phyloP scores from a whole-genome alignment of 768 basidiomycete species.

The Rhodotorula sphaerocarpa region DNA sequence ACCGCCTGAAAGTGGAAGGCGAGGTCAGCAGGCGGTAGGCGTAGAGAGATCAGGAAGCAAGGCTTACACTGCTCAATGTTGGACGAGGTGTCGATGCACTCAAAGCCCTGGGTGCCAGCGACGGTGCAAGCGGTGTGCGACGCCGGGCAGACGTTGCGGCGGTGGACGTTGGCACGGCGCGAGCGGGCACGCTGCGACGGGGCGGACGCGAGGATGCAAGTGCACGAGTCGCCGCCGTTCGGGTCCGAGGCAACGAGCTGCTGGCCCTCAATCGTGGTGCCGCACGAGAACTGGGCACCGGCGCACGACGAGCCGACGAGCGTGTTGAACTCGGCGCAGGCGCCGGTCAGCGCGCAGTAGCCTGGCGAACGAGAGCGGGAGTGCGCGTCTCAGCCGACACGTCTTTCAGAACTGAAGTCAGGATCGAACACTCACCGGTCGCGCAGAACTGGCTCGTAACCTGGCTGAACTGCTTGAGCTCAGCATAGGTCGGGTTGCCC shows the following conservation, averaged over 20 bases:
- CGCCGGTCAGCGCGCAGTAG: neutral
- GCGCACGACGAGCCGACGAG: neutral
- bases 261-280: no score
- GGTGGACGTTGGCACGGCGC: slow-evolving; percentile 9
- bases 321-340: neutral
- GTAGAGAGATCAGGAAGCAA: no score
- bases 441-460: slow-evolving; percentile 2
- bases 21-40: no score
- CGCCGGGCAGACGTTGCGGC: slow-evolving; percentile 8
- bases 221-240: neutral
- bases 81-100: slow-evolving; percentile 16
- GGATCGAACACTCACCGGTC: neutral
- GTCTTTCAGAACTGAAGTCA: no score
- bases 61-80: slow-evolving; percentile 23
- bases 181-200: slow-evolving; percentile 17
- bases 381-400: neutral
- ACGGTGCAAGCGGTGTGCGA: slow-evolving; percentile 17
- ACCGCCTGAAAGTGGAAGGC: no score
- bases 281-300: neutral
- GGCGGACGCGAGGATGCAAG: neutral
- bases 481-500: no score
- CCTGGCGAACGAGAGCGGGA: no score
- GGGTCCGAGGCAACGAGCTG: neutral
- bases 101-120: slow-evolving; percentile 6
- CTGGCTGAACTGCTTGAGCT: neutral